Base-by-base conservation (phyloP, 805 yeast species). In the Candida piceae region DNA sequence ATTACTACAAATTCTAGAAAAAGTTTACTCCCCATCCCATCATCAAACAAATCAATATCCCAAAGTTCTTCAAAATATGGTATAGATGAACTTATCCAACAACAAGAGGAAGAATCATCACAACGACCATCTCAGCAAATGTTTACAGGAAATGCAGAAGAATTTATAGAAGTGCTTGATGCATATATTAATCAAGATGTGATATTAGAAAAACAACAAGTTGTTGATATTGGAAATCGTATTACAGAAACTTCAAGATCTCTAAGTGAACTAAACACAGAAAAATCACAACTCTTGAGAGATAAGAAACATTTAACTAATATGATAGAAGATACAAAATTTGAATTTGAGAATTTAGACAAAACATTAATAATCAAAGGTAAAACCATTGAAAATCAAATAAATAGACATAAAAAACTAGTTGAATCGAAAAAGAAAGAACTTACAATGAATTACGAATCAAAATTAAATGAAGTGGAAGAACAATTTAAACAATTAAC, bases 351-450 rank as follows among this genome's bases (percentile, higher is more conserved):
- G 20, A 48, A 41, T 19, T 27, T 50, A n/a, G 53, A 46, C 38
- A 47, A 40, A 23, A 38, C 44, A 12, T 36, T 52, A 25, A 23
- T 44, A 32, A 35, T 50, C 18, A 42, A 47, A 44, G 30, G 47
- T 38, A 41, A 31, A 13, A 31, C 42, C 3, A 39, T 44, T 16
- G 46, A 46, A 9, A 45, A 35, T 30, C 55, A 51, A 39, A 58
- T 66, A 7, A 50, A 50, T n/a, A 53, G 48, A 16, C 48, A 48
- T 29, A 24, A 29, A 17, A 35, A 29, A 40, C 31, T 64, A 55
- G 22, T 46, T 47, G 39, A 61, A 50, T 20, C 50, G 55, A 48
- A 50, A 63, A 58, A 63, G 61, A 50, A 57, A 50, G 60, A 60
- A 48, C 39, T 47, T 17, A 38, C 45, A 2, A 38, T 40, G 5